phyloP scores from a whole-genome alignment of 257 asterid species.

The Ajuga chamaepitys region DNA sequence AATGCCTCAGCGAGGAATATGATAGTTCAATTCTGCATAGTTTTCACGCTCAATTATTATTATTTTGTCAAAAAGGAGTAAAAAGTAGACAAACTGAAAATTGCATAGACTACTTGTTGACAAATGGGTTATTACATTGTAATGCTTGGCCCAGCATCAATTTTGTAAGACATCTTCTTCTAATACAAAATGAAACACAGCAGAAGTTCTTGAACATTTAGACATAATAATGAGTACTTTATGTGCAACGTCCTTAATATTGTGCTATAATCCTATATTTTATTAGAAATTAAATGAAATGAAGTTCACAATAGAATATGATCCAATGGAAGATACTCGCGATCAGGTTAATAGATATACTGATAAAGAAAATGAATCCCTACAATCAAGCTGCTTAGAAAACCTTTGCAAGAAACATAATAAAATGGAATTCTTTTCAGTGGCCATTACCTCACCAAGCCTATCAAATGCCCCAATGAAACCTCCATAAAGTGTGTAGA shows the following conservation, averaged over 20 bases:
- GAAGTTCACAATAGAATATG: not conserved
- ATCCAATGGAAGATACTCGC: not conserved
- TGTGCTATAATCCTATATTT: not conserved
- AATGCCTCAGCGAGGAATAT: not conserved
- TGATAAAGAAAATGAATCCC: not conserved
- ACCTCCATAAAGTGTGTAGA: constrained; percentile 71
- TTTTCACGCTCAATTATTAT: not conserved
- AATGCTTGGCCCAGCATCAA: not conserved
- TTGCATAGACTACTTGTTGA: not conserved
- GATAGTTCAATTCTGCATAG: not conserved
- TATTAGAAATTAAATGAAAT: not conserved
- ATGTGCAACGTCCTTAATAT: not conserved
- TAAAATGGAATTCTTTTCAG: not conserved
- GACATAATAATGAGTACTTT: not conserved
- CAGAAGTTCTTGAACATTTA: constrained; percentile 4
- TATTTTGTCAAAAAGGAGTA: not conserved
- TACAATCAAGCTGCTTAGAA: not conserved
- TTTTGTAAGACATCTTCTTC: not conserved
- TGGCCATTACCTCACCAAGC: constrained; percentile 60
- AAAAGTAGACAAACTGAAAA: not conserved
- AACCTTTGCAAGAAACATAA: not conserved
- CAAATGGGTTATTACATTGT: not conserved
- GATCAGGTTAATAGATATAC: not conserved
- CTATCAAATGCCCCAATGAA: constrained; percentile 81
- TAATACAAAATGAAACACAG: not conserved